These are phyloP conservation scores for Furcasterigmium sp. DNA, from an alignment of 2,329 filamentous ascomycete species.

Conservation along the genomic window DNA sequence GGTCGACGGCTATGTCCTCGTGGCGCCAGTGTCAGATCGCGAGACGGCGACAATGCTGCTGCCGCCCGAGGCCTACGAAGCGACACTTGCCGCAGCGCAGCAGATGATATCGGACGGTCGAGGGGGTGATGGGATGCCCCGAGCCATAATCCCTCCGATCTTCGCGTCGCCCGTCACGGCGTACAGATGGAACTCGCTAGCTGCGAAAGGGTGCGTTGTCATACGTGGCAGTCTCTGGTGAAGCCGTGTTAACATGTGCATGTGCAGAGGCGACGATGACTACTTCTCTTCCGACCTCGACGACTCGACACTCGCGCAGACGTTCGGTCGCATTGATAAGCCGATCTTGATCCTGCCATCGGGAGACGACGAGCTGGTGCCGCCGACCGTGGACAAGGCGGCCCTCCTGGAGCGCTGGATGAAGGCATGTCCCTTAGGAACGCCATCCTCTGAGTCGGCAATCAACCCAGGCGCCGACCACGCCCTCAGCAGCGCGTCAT, in stretches of 20 bases:
- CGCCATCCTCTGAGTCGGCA: slow-evolving; percentile 46
- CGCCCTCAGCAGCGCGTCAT: slow-evolving; percentile 35
- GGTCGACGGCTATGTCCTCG: slow-evolving; percentile 71
- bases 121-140: slow-evolving; percentile 32
- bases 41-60: slow-evolving; percentile 52
- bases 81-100: slow-evolving; percentile 42
- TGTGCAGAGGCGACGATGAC: slow-evolving; percentile 68
- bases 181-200: slow-evolving; percentile 45
- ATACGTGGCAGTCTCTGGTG: no score
- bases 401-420: slow-evolving; percentile 53
- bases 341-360: slow-evolving; percentile 61
- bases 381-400: slow-evolving; percentile 49
- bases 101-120: slow-evolving; percentile 49
- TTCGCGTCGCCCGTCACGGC: slow-evolving; percentile 39
- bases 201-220: slow-evolving; percentile 40
- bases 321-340: slow-evolving; percentile 59
- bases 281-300: slow-evolving; percentile 76
- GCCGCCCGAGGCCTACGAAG: slow-evolving; percentile 30
- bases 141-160: slow-evolving; percentile 1
- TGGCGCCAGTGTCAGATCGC: slow-evolving; percentile 73
- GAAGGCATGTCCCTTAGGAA: slow-evolving; percentile 25
- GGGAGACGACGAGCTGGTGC: slow-evolving; percentile 60
- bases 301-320: slow-evolving; percentile 45
- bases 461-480: slow-evolving; percentile 48
- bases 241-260: not conserved